phyloP scores from a whole-genome alignment of 371 early-diverging fungal species.

The Haplosporangium sp. region DNA sequence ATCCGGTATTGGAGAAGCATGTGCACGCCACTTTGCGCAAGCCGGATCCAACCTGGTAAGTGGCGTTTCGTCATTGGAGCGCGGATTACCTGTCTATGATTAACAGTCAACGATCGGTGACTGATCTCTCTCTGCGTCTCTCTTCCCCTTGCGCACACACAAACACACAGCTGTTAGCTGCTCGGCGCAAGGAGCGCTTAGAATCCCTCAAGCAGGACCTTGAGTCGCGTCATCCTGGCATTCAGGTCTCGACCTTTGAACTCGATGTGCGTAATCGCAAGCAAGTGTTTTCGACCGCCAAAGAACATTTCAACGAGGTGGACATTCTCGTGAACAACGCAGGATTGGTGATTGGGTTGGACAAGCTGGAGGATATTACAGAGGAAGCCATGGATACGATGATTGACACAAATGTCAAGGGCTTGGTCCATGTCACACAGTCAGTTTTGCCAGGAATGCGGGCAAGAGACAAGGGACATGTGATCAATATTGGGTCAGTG shows the following conservation, averaged over 20 bases:
- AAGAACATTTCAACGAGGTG: constrained; percentile 71
- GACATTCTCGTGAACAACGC: constrained; percentile 87
- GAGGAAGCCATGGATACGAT: constrained; percentile 80
- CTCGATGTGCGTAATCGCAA: constrained; percentile 80
- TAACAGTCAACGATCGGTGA: too few species aligned
- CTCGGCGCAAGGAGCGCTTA: constrained; percentile 82
- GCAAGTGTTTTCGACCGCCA: constrained; percentile 62
- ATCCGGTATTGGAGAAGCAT: constrained; percentile 90
- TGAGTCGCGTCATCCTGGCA: constrained; percentile 59
- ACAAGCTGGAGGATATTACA: constrained; percentile 73
- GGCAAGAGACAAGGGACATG: constrained; percentile 76
- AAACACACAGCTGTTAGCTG: constrained; percentile 72
- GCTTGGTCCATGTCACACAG: constrained; percentile 82
- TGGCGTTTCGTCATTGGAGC: background rate
- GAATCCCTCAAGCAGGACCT: constrained; percentile 67
- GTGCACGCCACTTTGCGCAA: constrained; percentile 87
- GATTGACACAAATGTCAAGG: constrained; percentile 94
- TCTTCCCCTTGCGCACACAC: background rate
- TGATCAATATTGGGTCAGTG: constrained; percentile 89
- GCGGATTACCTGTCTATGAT: background rate
- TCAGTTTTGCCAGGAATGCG: constrained; percentile 90
- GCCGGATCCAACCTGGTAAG: constrained; percentile 80
- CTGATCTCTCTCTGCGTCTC: background rate
- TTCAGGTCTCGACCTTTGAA: constrained; percentile 69
- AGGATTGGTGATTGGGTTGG: constrained; percentile 87